Percentiles rank a stretch among this genome's conserved stretches.
phyloP scores from a whole-genome alignment of 352 stramenopile genomes.

The Globisporangium perplexum region DNA sequence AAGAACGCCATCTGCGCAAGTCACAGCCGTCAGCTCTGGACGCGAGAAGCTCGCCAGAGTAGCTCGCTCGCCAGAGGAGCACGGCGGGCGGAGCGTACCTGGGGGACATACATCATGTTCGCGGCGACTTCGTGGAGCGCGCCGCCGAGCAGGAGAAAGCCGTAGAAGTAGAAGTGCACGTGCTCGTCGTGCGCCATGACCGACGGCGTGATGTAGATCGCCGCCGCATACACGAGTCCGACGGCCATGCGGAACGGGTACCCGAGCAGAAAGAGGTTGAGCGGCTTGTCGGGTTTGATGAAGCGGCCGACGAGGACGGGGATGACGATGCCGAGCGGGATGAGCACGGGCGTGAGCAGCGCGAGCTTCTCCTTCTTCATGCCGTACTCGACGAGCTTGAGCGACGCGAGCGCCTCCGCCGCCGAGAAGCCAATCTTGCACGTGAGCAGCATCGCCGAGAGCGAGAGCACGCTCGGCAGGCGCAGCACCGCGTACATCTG shows the following conservation, averaged over 20 bases:
- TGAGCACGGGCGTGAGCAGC: constrained; percentile 80
- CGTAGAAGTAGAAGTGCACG: constrained; percentile 76
- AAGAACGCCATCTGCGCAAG: constrained; percentile 99
- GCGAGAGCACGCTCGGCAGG: constrained; percentile 80
- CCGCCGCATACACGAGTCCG: constrained; percentile 73
- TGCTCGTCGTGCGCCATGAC: constrained; percentile 75
- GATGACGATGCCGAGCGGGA: constrained; percentile 87
- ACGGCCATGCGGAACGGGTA: constrained; percentile 84
- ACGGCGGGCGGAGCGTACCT: constrained; percentile 21
- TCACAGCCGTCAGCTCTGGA: too few species aligned
- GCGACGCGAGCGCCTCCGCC: constrained; percentile 85
- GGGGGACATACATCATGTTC: constrained; percentile 91
- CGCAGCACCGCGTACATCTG: constrained; percentile 84
- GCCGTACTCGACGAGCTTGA: constrained; percentile 92
- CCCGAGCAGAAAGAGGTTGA: constrained; percentile 75
- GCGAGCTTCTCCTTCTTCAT: constrained; percentile 92
- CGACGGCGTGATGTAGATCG: constrained; percentile 77
- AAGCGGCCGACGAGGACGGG: constrained; percentile 69
- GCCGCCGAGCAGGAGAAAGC: constrained; percentile 58
- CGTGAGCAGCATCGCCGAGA: constrained; percentile 89
- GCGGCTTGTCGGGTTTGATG: constrained; percentile 64
- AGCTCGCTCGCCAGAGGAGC: too few species aligned
- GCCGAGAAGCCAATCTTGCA: constrained; percentile 90
- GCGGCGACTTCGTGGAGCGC: constrained; percentile 78
- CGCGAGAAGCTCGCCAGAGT: too few species aligned